Evolutionary conservation across 352 stramenopile species (phyloP).

Genomic region (Saprolegnia parasitica): DNA sequence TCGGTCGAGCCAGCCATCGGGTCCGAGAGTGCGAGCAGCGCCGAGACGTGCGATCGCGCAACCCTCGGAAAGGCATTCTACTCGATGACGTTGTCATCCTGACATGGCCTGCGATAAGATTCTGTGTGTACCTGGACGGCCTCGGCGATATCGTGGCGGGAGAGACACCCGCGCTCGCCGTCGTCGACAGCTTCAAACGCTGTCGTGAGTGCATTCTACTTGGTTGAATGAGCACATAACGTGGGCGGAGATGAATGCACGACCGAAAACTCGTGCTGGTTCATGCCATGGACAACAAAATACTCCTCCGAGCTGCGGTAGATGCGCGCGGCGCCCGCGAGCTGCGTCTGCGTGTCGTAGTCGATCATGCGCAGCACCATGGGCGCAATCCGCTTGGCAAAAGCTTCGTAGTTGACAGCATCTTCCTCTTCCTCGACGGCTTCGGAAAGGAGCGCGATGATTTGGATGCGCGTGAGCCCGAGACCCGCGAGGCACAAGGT

Average conservation of each 20-base stretch:
- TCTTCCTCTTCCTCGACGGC: constrained; percentile 70
- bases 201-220: constrained; percentile 37
- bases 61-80: constrained; percentile 63
- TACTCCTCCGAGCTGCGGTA: constrained; percentile 75
- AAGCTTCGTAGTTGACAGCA: constrained; percentile 73
- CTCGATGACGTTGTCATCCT: too few species aligned
- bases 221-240: background rate
- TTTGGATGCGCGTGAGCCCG: constrained; percentile 71
- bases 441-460: constrained; percentile 60
- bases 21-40: constrained; percentile 59
- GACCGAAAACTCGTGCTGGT: constrained; percentile 75
- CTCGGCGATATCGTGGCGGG: constrained; percentile 48
- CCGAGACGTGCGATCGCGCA: constrained; percentile 52
- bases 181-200: constrained; percentile 67
- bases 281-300: constrained; percentile 69
- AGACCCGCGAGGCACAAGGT: constrained; percentile 59
- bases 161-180: constrained; percentile 47
- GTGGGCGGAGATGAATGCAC: background rate
- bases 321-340: constrained; percentile 47
- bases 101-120: too few species aligned
- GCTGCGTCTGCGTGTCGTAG: constrained; percentile 61
- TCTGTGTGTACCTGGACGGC: constrained; percentile 27
- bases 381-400: constrained; percentile 51
- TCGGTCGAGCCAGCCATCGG: constrained; percentile 38
- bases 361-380: constrained; percentile 67